Base-by-base conservation (phyloP, 2,329 filamentous ascomycete species). In the Venturia effusa region DNA sequence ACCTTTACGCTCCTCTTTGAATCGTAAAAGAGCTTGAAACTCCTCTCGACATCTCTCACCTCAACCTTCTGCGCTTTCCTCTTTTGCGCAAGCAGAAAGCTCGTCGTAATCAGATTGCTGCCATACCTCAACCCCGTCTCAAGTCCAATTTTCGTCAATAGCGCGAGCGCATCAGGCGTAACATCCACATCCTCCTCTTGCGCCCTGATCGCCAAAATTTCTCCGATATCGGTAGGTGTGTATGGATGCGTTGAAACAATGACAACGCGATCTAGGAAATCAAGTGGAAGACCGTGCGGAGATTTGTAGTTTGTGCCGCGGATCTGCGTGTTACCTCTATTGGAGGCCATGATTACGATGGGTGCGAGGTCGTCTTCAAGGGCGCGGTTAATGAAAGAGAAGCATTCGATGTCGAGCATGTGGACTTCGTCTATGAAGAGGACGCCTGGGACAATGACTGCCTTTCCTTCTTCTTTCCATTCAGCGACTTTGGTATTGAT, bases 391-490 rank as follows among this genome's bases (percentile, higher is more conserved):
- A 99, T 88, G 80, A 96, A 99, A 55, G 92, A 95, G 81, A 96
- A 99, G 80, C 93, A 97, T 77, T 99, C 94, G 68, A 97, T 97
- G 75, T 99, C 94, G 65, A 99, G 89, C 93, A 99, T 97, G 81
- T 99, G 94, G 5, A 99, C 93, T 79, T 99, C 94, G 72, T 99
- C 94, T 71, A 99, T 96, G 81, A 99, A 99, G 8, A 99, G 80
- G 8, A 99, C 94, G 57, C 94, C 94, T 0, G 94, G 94, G 0
- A 99, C 92, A 63, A 99, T 97, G 78, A 96, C 92, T 3, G 94
- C 94, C 77, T 99, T 99, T 78, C 94, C 94, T 78, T 99, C 94
- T 76, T 99, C 94, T 77, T 96, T 97, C 94, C 94, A 99, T 77
- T 99, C 94, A 59, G 88, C 92, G 1, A 99, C 92, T 78, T 99